Conservation (phyloP, 306 rosid species). For the Gynostemma pentaphyllum region DNA sequence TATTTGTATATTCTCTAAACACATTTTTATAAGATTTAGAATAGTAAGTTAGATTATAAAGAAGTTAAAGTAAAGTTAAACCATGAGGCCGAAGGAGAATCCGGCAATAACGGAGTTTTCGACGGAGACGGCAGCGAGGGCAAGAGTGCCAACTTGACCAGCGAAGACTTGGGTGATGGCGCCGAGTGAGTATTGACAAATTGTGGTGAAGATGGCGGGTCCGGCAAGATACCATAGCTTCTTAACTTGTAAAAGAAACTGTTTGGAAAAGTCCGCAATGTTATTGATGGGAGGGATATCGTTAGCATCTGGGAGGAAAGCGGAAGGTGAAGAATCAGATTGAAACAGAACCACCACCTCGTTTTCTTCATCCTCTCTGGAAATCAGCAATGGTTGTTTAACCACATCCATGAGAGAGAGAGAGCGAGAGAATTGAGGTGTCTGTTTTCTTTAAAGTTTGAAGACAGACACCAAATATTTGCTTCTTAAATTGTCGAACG, state of each 20-base stretch:
- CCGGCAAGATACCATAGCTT: slow-evolving; percentile 80
- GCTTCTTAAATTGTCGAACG: too few species aligned
- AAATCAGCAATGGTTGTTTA: background rate
- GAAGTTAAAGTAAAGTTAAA: background rate
- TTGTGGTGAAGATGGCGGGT: slow-evolving; percentile 74
- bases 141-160: slow-evolving; percentile 56
- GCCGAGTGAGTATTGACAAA: slow-evolving; percentile 78
- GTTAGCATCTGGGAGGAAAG: background rate
- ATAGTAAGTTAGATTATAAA: too few species aligned
- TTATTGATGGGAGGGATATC: background rate
- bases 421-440: background rate
- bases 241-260: slow-evolving; percentile 37
- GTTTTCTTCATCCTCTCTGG: background rate
- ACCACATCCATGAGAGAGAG: background rate
- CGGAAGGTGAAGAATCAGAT: background rate
- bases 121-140: slow-evolving; percentile 70
- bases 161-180: slow-evolving; percentile 67
- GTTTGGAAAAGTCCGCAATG: background rate
- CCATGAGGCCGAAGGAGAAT: slow-evolving; percentile 69
- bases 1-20: too few species aligned
- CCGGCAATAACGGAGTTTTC: slow-evolving; percentile 90
- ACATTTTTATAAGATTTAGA: too few species aligned
- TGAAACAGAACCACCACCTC: too few species aligned
- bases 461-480: too few species aligned
- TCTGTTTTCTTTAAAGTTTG: too few species aligned